These are phyloP conservation scores for Neurospora discreta DNA, from an alignment of 495 filamentous ascomycete species.

Conservation along the genomic window DNA sequence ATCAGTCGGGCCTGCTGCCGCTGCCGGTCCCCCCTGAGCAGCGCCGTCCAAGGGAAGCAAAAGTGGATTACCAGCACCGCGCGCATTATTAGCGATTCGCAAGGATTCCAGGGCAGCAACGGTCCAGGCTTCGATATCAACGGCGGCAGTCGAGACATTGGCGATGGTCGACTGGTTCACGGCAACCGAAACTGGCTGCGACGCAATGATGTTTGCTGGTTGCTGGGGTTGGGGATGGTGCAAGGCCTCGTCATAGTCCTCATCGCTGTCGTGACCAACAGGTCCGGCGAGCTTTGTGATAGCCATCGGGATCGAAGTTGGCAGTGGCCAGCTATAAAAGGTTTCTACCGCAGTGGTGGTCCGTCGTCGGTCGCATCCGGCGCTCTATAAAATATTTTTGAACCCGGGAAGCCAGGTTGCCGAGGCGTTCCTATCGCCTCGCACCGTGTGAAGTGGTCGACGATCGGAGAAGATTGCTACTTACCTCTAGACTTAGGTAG, in stretches of 20 bases:
- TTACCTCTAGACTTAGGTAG: no score
- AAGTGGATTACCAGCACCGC: slow-evolving; percentile 31
- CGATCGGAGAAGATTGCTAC: background rate
- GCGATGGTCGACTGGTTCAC: slow-evolving; percentile 21
- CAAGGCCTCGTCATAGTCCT: slow-evolving; percentile 6
- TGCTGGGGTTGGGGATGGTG: slow-evolving; percentile 3
- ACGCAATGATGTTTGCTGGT: background rate
- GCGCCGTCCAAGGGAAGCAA: slow-evolving; percentile 36
- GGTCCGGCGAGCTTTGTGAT: slow-evolving; percentile 1
- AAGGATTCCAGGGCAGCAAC: slow-evolving; percentile 38
- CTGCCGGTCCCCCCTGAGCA: background rate
- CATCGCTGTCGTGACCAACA: slow-evolving; percentile 2
- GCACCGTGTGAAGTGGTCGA: background rate
- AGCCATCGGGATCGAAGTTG: background rate
- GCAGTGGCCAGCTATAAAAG: background rate
- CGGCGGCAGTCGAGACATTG: slow-evolving; percentile 19
- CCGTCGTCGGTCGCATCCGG: background rate
- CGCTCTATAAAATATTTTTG: background rate
- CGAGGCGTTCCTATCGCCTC: background rate
- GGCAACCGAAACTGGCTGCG: background rate
- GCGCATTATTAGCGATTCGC: slow-evolving; percentile 32
- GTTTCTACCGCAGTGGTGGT: background rate
- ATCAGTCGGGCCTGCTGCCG: background rate
- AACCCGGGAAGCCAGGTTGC: background rate
- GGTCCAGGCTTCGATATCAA: slow-evolving; percentile 42